Evolutionary conservation across 495 filamentous ascomycete species (phyloP), one percentile per base, ranked within the genome.

Genomic region (Penicillium alfredii): DNA sequence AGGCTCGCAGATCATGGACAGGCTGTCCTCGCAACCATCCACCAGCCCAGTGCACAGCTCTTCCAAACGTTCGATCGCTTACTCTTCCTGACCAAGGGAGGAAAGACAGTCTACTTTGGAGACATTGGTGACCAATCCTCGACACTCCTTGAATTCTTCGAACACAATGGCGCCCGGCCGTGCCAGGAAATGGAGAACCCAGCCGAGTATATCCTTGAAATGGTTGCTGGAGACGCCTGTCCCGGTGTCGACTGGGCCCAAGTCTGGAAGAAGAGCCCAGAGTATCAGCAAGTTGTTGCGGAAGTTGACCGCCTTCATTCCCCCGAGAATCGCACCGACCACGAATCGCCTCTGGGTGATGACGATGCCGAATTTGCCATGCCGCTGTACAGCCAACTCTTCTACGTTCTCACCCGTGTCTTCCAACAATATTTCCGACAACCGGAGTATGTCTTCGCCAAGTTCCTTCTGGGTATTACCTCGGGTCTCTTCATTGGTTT

Each of bases 11-110:
- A 86, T 59, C 79, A 76, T 44, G 88, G 88, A 11, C 86, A 93
- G 55, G 87, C 88, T 25, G 81, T 95, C 45, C 76, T 95, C 5
- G 87, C 83, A 49, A 94, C 88, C 3, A 95, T 97, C 37, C 90
- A 97, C 58, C 90, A 97, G 56, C 88, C 88, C 1, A 88, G 82
- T 2, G 86, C 86, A 19, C 79, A 88, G 55, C 69, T 97, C 27
- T 93, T 97, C 66, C 82, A 94, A 52, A 76, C 83, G 28, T 97
- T 97, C 50, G 88, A 97, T 56, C 78, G 84, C 12, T 68, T 97
- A 7, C 67, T 93, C 11, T 89, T 94, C 64, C 68, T 94, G 22
- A 78, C 79, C 3, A 80, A 78, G 35, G 87, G 86, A 19, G 88
- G 88, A 18, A 76, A 71, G 42, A 86, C 86, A 0, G 84, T 94